Evolutionary conservation across 768 basidiomycete genomes (phyloP).

Genomic region (Suillus clintonianus): DNA sequence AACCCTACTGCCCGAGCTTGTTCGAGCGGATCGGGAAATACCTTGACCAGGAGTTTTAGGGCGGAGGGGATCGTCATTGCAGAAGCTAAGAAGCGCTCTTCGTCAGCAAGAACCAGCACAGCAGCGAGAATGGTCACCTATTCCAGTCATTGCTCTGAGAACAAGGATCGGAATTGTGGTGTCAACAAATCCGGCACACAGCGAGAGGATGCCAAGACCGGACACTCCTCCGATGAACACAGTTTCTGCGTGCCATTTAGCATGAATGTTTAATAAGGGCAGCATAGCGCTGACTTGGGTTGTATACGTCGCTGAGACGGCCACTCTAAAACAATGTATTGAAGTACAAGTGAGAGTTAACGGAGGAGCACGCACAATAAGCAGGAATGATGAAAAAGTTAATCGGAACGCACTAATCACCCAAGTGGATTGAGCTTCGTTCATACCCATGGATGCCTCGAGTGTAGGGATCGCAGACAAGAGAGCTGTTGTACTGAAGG

Average conservation of each 20-base stretch:
- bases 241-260: slow-evolving; percentile 30
- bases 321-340: slow-evolving; percentile 32
- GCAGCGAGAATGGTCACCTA: slow-evolving; percentile 30
- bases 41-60: slow-evolving; percentile 49
- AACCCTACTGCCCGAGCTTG: slow-evolving; percentile 52
- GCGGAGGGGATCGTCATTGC: slow-evolving; percentile 54
- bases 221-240: slow-evolving; percentile 44
- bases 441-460: slow-evolving; percentile 18
- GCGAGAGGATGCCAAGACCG: slow-evolving; percentile 42
- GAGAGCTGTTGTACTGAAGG: slow-evolving; percentile 42
- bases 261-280: neutral
- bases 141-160: slow-evolving; percentile 52
- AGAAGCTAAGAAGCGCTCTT: slow-evolving; percentile 32
- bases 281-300: slow-evolving; percentile 35
- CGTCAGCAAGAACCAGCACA: slow-evolving; percentile 1
- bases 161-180: slow-evolving; percentile 50
- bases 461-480: slow-evolving; percentile 42
- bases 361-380: slow-evolving; percentile 9
- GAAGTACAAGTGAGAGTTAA: neutral
- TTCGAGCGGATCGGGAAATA: slow-evolving; percentile 47
- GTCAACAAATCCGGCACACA: slow-evolving; percentile 48
- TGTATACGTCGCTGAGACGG: slow-evolving; percentile 39
- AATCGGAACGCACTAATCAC: slow-evolving; percentile 43
- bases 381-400: slow-evolving; percentile 44
- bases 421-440: slow-evolving; percentile 35